Base-by-base conservation (phyloP, 805 yeast species). In the Candida insectalens region DNA sequence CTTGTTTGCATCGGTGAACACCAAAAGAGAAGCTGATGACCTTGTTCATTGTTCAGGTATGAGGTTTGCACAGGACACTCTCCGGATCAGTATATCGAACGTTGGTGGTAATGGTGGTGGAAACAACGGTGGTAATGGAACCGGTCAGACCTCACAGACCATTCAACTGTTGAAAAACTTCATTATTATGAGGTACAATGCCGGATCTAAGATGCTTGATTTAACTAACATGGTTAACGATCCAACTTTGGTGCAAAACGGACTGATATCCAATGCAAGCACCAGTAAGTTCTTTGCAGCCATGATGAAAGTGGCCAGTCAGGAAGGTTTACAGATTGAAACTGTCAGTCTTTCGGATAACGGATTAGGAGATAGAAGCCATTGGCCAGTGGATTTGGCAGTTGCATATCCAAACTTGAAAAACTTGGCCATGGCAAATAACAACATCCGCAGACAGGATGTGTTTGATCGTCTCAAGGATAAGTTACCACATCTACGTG, bases 221-320 rank as follows among this genome's bases (percentile, higher is more conserved):
- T 61, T 92, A 32, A 65, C 77, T 4, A 64, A 61, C 34, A 72
- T 87, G 49, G 68, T 71, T 36, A 66, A 66, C 26, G 97, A 77
- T 51, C 78, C 70, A 20, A 63, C 58, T 8, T 62, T 89, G 27
- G 59, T 55, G 9, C 59, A 67, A 14, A 68, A 67, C 39, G 94
- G 95, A 0, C 62, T 84, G 34, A 76, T 87, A 40, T 36, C 55
- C 3, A 45, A 43, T 17, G 32, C 51, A 2, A 40, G 37, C 10
- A 69, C 72, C 12, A 60, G 76, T 4, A 92, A 89, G 55, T 78
- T 87, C 69, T 85, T 89, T 54, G 81, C 85, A 8, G 97, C 97
- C 1, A 59, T 92, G 43, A 74, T 89, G 81, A 83, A 80, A 51
- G 57, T 89, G 6, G 95, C 95, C 1, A 58, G 63, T 3, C 71